These are phyloP conservation scores for Trichoderma parareesei DNA, from an alignment of 495 filamentous ascomycete species.

Conservation along the genomic window DNA sequence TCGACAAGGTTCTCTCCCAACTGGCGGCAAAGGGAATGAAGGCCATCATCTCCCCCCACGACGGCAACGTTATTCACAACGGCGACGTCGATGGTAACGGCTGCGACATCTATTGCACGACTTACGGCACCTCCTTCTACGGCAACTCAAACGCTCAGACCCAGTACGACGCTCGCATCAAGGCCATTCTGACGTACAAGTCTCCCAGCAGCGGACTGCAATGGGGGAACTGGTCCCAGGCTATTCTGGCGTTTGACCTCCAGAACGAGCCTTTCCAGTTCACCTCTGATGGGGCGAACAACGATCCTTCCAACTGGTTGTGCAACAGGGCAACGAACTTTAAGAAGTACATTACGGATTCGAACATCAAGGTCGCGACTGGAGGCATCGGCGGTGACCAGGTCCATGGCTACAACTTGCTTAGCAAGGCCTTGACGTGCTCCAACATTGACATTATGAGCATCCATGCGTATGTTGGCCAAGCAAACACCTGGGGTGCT, in stretches of 20 bases:
- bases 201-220: conserved; percentile 23
- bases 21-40: conserved; percentile 29
- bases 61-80: conserved; percentile 21
- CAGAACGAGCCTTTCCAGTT: conserved; percentile 32
- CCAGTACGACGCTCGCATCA: conserved; percentile 27
- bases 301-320: conserved; percentile 27
- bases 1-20: conserved; percentile 26
- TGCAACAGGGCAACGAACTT: conserved; percentile 24
- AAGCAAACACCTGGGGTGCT: not conserved
- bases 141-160: conserved; percentile 20
- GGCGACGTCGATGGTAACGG: not conserved
- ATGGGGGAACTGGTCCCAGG: conserved; percentile 28
- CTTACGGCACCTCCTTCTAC: conserved; percentile 27
- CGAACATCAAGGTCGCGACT: conserved; percentile 22
- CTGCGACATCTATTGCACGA: conserved; percentile 24
- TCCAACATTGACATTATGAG: conserved; percentile 18
- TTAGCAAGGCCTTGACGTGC: conserved; percentile 18
- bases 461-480: not conserved
- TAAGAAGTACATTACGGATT: conserved; percentile 14
- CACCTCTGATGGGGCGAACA: conserved; percentile 16
- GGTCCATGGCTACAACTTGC: conserved; percentile 20
- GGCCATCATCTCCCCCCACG: conserved; percentile 34
- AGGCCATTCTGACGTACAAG: conserved; percentile 26
- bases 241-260: conserved; percentile 33
- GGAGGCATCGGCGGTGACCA: conserved; percentile 24